A percentile compares a stretch with the other conserved stretches of the same genome.
phyloP scores from a whole-genome alignment of 169 alveolate genomes.

The Plasmodium malariae region DNA sequence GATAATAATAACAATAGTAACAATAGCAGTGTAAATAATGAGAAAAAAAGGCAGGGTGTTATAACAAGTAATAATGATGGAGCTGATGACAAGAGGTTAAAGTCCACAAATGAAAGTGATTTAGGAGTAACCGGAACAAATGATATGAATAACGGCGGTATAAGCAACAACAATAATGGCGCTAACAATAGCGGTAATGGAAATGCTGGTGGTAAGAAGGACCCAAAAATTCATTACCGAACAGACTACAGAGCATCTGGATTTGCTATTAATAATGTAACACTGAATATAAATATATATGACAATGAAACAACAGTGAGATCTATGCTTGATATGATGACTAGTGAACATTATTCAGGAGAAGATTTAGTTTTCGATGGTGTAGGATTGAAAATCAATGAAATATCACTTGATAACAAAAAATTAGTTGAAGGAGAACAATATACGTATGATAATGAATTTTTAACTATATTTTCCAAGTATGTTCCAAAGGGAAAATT shows the following conservation, averaged over 20 bases:
- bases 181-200: constrained; percentile 1
- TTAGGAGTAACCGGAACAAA: not conserved
- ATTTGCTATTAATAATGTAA: constrained; percentile 85
- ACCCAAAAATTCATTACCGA: constrained; percentile 85
- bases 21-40: not conserved
- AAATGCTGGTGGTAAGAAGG: constrained; percentile 30
- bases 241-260: constrained; percentile 90
- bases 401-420: constrained; percentile 85
- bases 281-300: constrained; percentile 84
- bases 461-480: constrained; percentile 80
- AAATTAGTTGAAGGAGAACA: constrained; percentile 82
- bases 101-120: not conserved
- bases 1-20: constrained; percentile 13
- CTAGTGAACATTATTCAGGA: constrained; percentile 80
- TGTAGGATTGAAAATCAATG: constrained; percentile 87
- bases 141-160: not conserved
- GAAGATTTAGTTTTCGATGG: constrained; percentile 91
- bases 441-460: constrained; percentile 82
- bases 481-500: constrained; percentile 81
- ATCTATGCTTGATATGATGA: constrained; percentile 81
- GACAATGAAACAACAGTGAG: constrained; percentile 85
- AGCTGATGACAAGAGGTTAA: not conserved
- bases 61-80: not conserved
- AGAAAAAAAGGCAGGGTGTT: constrained; percentile 19
- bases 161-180: not conserved